Base-by-base conservation (phyloP, 345 rosid genomes). In the Ceriops decandra region DNA sequence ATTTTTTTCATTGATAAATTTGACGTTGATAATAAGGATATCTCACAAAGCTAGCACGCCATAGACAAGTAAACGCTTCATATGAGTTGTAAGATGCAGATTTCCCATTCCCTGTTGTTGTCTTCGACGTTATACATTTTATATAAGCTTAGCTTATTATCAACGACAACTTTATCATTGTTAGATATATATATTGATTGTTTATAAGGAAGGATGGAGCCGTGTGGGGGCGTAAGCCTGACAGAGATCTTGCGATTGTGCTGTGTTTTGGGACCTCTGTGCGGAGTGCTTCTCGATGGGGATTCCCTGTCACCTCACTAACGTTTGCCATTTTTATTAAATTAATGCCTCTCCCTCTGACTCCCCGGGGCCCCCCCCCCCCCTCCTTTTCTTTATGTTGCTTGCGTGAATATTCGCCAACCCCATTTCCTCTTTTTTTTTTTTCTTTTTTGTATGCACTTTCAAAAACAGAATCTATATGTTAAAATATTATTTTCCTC, bases 231-330 rank as follows among this genome's bases (percentile, higher is more conserved):
- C 17, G 26, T 20, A 54, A 32, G 76, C 22, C 84, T 82, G 87
- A 81, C 84, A 77, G 70, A 76, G 82, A 81, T 84, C 52, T 73
- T 77, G 62, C 36, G 75, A 58, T 72, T 67, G 67, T 72, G 68
- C 32, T 69, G 63, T 64, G 24, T 22, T 22, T 76, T 76, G 67
- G 77, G 75, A 68, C 63, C 73, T 52, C 64, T 63, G 54, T 38
- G 71, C 75, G 56, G 64, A 52, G 47, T 24, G 26, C 52, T 81
- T 72, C 77, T 76, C 80, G 42, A 76, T 70, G 59, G 76, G 75
- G 87, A 79, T 76, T 81, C 80, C 74, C 79, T 68, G 57, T n/a
- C 65, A 11, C 63, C 46, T 64, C 30, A 24, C n/a, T 4, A 28
- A 20, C n/a, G 10, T 8, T 52, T 31, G 32, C 35, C 28, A 6